These are phyloP conservation scores for Litsea cubeba DNA, from an alignment of 164 flowering plant genomes.

Conservation along the genomic window DNA sequence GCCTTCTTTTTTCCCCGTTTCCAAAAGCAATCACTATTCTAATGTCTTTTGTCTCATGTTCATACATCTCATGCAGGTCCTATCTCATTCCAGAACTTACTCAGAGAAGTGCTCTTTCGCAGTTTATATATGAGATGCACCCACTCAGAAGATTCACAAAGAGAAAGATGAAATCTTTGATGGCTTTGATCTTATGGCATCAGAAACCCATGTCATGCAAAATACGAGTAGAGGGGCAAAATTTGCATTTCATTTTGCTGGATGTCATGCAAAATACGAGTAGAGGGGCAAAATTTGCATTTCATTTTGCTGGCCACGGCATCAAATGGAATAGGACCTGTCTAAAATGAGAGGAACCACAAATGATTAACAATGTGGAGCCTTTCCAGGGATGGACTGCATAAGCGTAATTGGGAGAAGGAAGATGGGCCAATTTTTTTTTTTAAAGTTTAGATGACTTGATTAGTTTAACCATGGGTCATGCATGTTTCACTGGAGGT, in stretches of 20 bases:
- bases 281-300: no score
- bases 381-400: not conserved
- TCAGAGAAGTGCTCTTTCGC: conserved; percentile 33
- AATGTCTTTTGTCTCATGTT: no score
- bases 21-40: not conserved
- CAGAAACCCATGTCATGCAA: not conserved
- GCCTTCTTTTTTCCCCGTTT: not conserved
- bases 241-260: not conserved
- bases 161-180: not conserved
- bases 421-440: not conserved
- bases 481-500: not conserved
- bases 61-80: conserved; percentile 14
- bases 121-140: conserved; percentile 16
- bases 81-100: conserved; percentile 14
- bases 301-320: not conserved
- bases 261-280: no score
- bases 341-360: not conserved
- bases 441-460: not conserved
- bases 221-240: not conserved
- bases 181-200: not conserved
- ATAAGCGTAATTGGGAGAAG: not conserved
- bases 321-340: not conserved
- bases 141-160: not conserved
- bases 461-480: not conserved
- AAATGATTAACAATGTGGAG: no score